Percentiles rank a stretch among this genome's conserved stretches.
These are phyloP conservation scores for Naganishia cerealis DNA, from an alignment of 1,284 basidiomycete species.

Conservation along the genomic window DNA sequence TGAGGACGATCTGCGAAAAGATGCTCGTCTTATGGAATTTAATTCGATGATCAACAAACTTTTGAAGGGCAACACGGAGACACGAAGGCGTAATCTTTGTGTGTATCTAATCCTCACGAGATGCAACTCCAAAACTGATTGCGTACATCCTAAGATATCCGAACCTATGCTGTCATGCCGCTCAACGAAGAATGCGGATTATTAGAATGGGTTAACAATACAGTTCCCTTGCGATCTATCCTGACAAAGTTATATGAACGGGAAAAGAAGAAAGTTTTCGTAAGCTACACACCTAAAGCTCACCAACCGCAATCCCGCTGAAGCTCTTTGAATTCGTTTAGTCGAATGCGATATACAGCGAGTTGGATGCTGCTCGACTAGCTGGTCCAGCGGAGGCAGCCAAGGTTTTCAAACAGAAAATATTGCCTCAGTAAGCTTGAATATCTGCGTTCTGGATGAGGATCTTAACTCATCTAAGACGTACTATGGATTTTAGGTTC, in stretches of 20 bases:
- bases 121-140: background rate
- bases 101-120: slow-evolving; percentile 47
- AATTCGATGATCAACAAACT: slow-evolving; percentile 98
- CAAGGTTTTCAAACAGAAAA: slow-evolving; percentile 62
- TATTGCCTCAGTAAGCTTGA: slow-evolving; percentile 64
- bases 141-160: slow-evolving; percentile 65
- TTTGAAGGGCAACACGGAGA: slow-evolving; percentile 88
- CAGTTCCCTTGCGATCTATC: slow-evolving; percentile 78
- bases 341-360: slow-evolving; percentile 59
- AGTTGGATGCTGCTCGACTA: slow-evolving; percentile 64
- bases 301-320: background rate
- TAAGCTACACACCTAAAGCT: slow-evolving; percentile 51
- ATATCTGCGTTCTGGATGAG: background rate
- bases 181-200: slow-evolving; percentile 96
- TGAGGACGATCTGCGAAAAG: slow-evolving; percentile 95
- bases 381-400: slow-evolving; percentile 60
- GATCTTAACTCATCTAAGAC: background rate
- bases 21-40: slow-evolving; percentile 97
- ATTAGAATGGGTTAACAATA: slow-evolving; percentile 98
- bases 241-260: slow-evolving; percentile 72
- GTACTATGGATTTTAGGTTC: slow-evolving; percentile 57
- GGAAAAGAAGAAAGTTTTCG: slow-evolving; percentile 65
- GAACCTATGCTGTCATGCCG: slow-evolving; percentile 94
- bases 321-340: slow-evolving; percentile 39
- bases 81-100: slow-evolving; percentile 84